These are phyloP conservation scores for Acacia concinna DNA, from an alignment of 331 rosid species.

Conservation along the genomic window DNA sequence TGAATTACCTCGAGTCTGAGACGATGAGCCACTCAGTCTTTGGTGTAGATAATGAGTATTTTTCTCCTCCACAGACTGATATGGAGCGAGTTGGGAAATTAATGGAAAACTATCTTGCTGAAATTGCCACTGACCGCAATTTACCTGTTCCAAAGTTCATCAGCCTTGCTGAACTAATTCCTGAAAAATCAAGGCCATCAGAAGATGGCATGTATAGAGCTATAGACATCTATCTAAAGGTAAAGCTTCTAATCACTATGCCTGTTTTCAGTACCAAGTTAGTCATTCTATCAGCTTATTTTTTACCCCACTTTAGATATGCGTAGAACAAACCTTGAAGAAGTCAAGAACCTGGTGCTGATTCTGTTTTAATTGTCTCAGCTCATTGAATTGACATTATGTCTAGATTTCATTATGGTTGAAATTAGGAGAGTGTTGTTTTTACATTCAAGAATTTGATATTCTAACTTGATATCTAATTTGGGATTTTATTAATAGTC, in stretches of 20 bases:
- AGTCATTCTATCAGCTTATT: background rate
- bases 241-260: conserved; percentile 21
- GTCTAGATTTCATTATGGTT: conserved; percentile 1
- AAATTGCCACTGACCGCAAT: conserved; percentile 75
- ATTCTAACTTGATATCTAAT: background rate
- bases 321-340: background rate
- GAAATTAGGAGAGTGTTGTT: background rate
- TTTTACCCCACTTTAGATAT: background rate
- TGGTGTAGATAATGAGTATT: conserved; percentile 51
- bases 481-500: background rate
- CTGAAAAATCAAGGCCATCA: conserved; percentile 69
- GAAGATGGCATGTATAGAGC: conserved; percentile 94
- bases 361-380: background rate
- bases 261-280: background rate
- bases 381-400: background rate
- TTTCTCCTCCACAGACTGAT: conserved; percentile 53
- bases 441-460: conserved; percentile 6
- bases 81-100: conserved; percentile 66
- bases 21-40: conserved; percentile 36
- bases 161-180: conserved; percentile 72
- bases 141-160: conserved; percentile 63
- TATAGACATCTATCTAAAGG: conserved; percentile 92
- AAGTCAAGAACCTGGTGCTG: background rate
- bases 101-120: conserved; percentile 83
- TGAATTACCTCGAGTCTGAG: conserved; percentile 58